Conservation (phyloP, 2,329 filamentous ascomycete genomes). For the Alternaria longipes region DNA sequence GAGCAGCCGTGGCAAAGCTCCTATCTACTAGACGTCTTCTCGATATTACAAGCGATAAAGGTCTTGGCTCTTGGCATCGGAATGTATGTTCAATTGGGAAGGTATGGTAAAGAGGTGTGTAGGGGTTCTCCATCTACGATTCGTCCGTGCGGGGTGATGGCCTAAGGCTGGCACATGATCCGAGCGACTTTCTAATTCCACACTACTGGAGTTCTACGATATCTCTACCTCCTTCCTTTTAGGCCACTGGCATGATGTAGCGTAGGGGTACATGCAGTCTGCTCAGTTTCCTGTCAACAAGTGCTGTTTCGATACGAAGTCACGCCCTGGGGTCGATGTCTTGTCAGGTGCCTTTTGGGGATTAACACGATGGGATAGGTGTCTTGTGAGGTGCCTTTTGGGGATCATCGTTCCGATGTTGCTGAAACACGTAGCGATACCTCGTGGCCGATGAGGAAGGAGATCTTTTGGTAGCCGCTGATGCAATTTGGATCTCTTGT, state of each 20-base stretch:
- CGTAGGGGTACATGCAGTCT: conserved; percentile 18
- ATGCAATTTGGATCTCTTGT: conserved; percentile 18
- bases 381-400: conserved; percentile 15
- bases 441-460: conserved; percentile 29
- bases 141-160: conserved; percentile 19
- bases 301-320: conserved; percentile 21
- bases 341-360: conserved; percentile 29
- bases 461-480: conserved; percentile 15
- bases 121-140: conserved; percentile 22
- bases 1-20: neutral
- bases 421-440: conserved; percentile 14
- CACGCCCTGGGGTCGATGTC: conserved; percentile 14
- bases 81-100: conserved; percentile 28
- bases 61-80: conserved; percentile 23
- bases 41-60: conserved; percentile 20
- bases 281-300: conserved; percentile 16
- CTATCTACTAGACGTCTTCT: conserved; percentile 17
- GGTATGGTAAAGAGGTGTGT: conserved; percentile 30
- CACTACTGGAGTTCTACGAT: conserved; percentile 14
- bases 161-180: conserved; percentile 16
- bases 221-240: conserved; percentile 36
- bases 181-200: conserved; percentile 12
- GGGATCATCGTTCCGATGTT: conserved; percentile 22
- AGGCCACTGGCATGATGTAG: conserved; percentile 13
- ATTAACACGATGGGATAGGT: conserved; percentile 7